Evolutionary conservation across 1,284 basidiomycete genomes (phyloP).

Genomic region (Somion occarium): DNA sequence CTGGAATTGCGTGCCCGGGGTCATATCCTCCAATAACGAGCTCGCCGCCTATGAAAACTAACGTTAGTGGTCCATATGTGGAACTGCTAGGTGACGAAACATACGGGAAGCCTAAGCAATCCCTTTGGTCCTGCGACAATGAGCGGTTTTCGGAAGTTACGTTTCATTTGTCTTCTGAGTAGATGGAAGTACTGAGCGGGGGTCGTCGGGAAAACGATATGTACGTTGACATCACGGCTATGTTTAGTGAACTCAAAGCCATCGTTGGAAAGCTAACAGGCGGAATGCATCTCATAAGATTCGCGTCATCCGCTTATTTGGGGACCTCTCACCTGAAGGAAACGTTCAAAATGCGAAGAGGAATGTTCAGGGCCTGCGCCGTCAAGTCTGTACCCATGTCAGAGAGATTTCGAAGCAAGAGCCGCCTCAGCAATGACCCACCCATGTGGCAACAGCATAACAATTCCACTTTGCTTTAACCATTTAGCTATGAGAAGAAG

Average conservation of each 20-base stretch:
- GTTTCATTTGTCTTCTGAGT: slow-evolving; percentile 74
- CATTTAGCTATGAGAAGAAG: slow-evolving; percentile 68
- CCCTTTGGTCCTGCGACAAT: slow-evolving; percentile 83
- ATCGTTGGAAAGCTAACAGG: slow-evolving; percentile 64
- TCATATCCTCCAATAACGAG: slow-evolving; percentile 63
- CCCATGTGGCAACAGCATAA: slow-evolving; percentile 80
- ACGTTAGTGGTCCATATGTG: background rate
- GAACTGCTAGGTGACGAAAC: slow-evolving; percentile 23
- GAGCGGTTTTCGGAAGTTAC: slow-evolving; percentile 84
- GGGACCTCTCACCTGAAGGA: slow-evolving; percentile 60
- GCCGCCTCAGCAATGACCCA: slow-evolving; percentile 10
- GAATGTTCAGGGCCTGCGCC: slow-evolving; percentile 92
- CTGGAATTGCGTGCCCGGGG: slow-evolving; percentile 60
- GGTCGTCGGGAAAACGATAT: slow-evolving; percentile 81
- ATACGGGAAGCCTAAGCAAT: slow-evolving; percentile 71
- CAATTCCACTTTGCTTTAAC: slow-evolving; percentile 88
- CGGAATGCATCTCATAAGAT: slow-evolving; percentile 1
- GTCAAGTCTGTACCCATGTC: slow-evolving; percentile 48
- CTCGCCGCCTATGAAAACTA: slow-evolving; percentile 59
- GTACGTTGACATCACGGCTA: slow-evolving; percentile 66
- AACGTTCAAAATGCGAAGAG: slow-evolving; percentile 79
- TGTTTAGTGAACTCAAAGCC: slow-evolving; percentile 38
- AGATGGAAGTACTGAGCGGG: slow-evolving; percentile 90
- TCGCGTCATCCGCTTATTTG: background rate
- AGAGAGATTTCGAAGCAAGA: slow-evolving; percentile 7